Evolutionary conservation across 2,329 filamentous ascomycete genomes (phyloP).

Genomic region (Penicillium rolfsii): DNA sequence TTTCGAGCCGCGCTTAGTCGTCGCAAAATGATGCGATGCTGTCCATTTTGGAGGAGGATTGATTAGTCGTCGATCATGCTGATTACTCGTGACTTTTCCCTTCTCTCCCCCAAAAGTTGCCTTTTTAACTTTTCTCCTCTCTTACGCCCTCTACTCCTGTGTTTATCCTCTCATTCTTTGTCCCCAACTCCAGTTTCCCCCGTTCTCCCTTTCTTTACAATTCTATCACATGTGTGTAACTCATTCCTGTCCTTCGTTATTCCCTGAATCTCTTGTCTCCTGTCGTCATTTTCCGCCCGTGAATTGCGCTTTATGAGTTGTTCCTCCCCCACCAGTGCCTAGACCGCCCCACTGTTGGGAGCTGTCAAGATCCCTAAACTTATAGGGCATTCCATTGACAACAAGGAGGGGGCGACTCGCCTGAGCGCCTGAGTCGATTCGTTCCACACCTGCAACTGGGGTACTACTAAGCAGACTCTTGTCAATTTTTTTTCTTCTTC

Average conservation of each 20-base stretch:
- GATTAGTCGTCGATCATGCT: not conserved
- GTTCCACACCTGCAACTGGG: conserved; percentile 14
- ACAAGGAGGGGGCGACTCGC: conserved; percentile 8
- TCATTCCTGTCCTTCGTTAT: conserved; percentile 1
- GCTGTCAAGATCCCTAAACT: not conserved
- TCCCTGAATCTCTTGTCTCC: not conserved
- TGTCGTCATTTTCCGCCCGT: not conserved
- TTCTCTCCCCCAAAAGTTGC: not conserved
- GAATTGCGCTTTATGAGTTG: not conserved
- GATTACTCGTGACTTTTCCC: not conserved
- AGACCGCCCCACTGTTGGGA: conserved; percentile 16
- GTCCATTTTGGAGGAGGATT: not conserved
- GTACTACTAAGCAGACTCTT: conserved; percentile 8
- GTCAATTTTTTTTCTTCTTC: conserved; percentile 4
- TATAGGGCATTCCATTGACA: not conserved
- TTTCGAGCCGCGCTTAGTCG: not conserved
- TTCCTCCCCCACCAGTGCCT: conserved; percentile 8
- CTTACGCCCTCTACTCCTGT: not conserved
- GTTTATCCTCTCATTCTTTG: not conserved
- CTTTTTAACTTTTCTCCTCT: not conserved
- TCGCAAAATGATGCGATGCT: not conserved
- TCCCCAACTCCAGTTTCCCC: conserved; percentile 10
- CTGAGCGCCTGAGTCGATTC: conserved; percentile 7
- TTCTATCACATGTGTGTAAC: not conserved
- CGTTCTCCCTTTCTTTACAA: conserved; percentile 8